Percentiles rank a stretch among this genome's conserved stretches.
Conservation (phyloP, 2,329 filamentous ascomycete genomes). For the Zymoseptoria tritici region DNA sequence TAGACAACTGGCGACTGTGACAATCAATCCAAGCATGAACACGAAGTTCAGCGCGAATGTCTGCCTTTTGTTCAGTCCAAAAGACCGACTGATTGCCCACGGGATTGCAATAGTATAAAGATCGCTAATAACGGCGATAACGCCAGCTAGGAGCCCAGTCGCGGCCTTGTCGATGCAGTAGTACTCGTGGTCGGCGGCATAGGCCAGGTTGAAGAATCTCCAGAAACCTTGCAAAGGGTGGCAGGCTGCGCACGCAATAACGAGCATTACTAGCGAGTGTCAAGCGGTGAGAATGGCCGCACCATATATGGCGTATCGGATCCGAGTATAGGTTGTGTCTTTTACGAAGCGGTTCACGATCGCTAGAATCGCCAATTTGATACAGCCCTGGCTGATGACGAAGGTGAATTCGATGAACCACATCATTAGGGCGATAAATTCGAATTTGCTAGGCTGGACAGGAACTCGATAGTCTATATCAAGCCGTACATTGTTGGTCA, state of each 20-base stretch:
- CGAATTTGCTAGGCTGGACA: not conserved
- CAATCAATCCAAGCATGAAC: constrained; percentile 18
- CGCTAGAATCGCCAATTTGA: constrained; percentile 23
- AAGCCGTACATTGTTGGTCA: too few species aligned
- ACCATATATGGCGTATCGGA: constrained; percentile 16
- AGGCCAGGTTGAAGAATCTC: constrained; percentile 12
- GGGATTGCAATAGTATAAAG: constrained; percentile 8
- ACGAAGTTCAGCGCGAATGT: constrained; percentile 20
- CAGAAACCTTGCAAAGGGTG: constrained; percentile 19
- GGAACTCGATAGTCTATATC: not conserved
- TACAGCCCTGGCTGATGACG: constrained; percentile 16
- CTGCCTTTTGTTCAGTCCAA: constrained; percentile 16
- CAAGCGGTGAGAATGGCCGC: constrained; percentile 16
- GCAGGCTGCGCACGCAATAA: constrained; percentile 16
- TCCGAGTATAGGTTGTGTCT: constrained; percentile 13
- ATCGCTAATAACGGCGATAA: constrained; percentile 19
- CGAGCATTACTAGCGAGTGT: constrained; percentile 15
- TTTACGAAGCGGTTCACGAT: constrained; percentile 18
- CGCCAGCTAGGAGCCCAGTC: constrained; percentile 9
- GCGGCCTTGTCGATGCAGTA: constrained; percentile 12
- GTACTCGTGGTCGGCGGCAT: too few species aligned
- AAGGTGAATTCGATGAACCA: constrained; percentile 22
- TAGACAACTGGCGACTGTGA: constrained; percentile 19
- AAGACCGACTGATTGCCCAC: constrained; percentile 19
- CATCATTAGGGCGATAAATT: not conserved